Percentiles rank a stretch among this genome's conserved stretches.
Conservation (phyloP, 305 asterid species). For the Solanum hybrid region DNA sequence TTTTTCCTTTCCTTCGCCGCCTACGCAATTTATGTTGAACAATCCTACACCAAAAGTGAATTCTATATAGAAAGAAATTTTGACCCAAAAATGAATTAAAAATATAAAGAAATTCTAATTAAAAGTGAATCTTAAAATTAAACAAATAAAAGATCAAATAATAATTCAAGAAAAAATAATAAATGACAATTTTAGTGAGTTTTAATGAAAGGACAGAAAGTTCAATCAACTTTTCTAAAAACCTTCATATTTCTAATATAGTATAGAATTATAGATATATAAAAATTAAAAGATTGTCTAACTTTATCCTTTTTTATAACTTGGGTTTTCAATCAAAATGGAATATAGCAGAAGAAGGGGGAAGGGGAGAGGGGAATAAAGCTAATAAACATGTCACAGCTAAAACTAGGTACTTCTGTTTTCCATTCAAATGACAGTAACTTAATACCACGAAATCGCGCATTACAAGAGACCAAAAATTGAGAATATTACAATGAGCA, state of each 20-base stretch:
- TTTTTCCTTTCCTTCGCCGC: background rate
- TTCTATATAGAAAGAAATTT: background rate
- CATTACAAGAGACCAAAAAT: constrained; percentile 1
- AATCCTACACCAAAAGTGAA: background rate
- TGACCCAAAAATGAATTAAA: background rate
- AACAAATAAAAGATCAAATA: background rate
- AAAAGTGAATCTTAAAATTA: background rate
- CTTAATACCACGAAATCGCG: background rate
- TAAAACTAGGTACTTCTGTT: background rate
- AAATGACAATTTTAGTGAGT: background rate
- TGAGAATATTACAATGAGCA: background rate
- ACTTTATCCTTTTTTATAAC: background rate
- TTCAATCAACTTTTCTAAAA: background rate
- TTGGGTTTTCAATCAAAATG: background rate
- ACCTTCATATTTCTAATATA: background rate
- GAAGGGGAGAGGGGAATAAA: background rate
- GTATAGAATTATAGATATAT: background rate
- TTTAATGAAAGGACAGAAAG: background rate
- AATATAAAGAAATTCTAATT: background rate
- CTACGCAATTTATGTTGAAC: background rate
- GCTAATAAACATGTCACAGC: background rate
- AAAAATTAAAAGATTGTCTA: background rate
- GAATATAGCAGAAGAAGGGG: background rate
- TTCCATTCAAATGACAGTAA: background rate
- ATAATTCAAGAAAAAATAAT: background rate